These are phyloP conservation scores for Perilla frutescens DNA, from an alignment of 257 asterid genomes.

Conservation along the genomic window DNA sequence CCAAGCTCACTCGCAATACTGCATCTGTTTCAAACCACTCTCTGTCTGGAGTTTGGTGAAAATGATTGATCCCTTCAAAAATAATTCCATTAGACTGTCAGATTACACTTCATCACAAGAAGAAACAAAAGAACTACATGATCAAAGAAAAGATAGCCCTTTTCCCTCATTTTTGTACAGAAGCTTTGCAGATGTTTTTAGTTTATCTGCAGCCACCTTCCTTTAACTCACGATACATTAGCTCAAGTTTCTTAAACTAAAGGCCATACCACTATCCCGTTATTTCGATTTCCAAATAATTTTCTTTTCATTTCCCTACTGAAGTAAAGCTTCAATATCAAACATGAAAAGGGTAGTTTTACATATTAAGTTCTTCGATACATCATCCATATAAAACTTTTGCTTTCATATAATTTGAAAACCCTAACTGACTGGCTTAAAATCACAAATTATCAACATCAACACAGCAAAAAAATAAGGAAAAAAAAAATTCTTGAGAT, in stretches of 20 bases:
- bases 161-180: not conserved
- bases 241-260: slow-evolving; percentile 1
- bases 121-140: not conserved
- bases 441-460: not conserved
- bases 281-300: not conserved
- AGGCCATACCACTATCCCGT: not conserved
- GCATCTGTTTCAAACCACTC: slow-evolving; percentile 99
- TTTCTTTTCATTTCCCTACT: not conserved
- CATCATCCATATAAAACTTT: not conserved
- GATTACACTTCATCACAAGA: slow-evolving; percentile 5
- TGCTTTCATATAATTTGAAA: not conserved
- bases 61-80: slow-evolving; percentile 88
- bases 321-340: not conserved
- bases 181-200: slow-evolving; percentile 4
- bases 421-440: not conserved
- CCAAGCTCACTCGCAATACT: slow-evolving; percentile 93
- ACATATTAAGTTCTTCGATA: slow-evolving; percentile 14
- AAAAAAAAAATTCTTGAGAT: not conserved
- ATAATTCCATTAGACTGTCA: slow-evolving; percentile 19
- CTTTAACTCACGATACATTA: not conserved
- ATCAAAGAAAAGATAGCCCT: not conserved
- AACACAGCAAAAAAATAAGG: not conserved
- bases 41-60: slow-evolving; percentile 85
- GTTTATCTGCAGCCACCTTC: not conserved
- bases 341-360: not conserved